Evolutionary conservation across 2,329 filamentous ascomycete genomes (phyloP).

Genomic region (Aschersonia sp.): DNA sequence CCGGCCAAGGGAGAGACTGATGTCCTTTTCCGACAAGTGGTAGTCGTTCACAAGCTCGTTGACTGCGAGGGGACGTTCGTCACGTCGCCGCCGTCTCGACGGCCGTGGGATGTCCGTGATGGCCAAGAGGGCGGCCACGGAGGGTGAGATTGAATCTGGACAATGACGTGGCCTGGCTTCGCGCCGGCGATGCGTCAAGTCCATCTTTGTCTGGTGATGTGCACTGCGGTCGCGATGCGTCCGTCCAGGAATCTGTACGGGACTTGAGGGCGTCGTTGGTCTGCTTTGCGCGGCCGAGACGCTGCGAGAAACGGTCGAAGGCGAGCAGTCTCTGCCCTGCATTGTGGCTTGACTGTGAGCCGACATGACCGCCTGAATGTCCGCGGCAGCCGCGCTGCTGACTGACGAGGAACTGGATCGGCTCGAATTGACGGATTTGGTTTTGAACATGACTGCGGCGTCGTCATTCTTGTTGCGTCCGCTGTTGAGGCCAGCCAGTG

Average conservation of each 20-base stretch:
- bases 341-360: neutral
- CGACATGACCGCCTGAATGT: neutral
- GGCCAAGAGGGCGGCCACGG: constrained; percentile 45
- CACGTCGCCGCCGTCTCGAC: constrained; percentile 13
- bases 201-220: neutral
- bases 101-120: constrained; percentile 44
- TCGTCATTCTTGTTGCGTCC: neutral
- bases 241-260: neutral
- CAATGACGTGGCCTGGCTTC: constrained; percentile 1
- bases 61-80: constrained; percentile 28
- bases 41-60: constrained; percentile 40
- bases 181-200: neutral
- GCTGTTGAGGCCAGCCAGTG: no score
- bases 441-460: neutral
- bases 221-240: neutral
- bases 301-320: neutral
- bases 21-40: constrained; percentile 41
- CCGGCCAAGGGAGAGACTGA: constrained; percentile 38
- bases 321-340: neutral
- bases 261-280: neutral
- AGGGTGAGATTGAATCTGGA: constrained; percentile 40
- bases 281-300: neutral
- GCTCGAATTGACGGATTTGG: neutral
- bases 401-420: neutral
- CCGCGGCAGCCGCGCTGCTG: neutral